phyloP scores from a whole-genome alignment of 371 early-diverging fungal species.

The Caulochytrium protostelioides region DNA sequence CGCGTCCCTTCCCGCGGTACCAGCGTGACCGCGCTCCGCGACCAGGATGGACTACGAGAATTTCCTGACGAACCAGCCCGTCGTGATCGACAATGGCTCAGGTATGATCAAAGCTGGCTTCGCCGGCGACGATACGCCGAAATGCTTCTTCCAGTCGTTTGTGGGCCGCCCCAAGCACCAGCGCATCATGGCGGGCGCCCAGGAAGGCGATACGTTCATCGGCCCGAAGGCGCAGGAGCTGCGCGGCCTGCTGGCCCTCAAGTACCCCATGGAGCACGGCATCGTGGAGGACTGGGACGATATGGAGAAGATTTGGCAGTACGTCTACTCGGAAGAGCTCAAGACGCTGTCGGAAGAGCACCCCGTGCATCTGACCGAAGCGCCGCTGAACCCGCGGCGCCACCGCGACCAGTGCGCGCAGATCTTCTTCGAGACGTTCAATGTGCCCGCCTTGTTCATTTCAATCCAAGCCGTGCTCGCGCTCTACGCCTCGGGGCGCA shows the following conservation, averaged over 20 bases:
- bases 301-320: constrained; percentile 92
- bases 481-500: constrained; percentile 84
- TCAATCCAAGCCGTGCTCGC: constrained; percentile 88
- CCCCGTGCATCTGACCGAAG: constrained; percentile 85
- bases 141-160: constrained; percentile 70
- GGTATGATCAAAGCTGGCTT: constrained; percentile 94
- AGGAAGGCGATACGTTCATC: constrained; percentile 80
- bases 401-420: constrained; percentile 82
- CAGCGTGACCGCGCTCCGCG: too few relatives aligned
- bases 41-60: constrained; percentile 51
- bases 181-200: constrained; percentile 91
- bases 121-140: constrained; percentile 87
- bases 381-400: constrained; percentile 68
- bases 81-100: constrained; percentile 64
- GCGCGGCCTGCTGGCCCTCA: constrained; percentile 70
- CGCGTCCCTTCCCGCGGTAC: too few relatives aligned
- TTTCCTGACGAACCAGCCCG: constrained; percentile 76
- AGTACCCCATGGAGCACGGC: constrained; percentile 90
- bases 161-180: constrained; percentile 88
- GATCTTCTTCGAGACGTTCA: constrained; percentile 92
- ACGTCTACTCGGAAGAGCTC: constrained; percentile 80
- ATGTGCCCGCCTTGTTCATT: constrained; percentile 80
- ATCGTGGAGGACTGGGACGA: constrained; percentile 88
- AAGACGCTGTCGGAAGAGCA: constrained; percentile 88
- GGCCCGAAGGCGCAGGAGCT: constrained; percentile 81